Conservation (phyloP, 2,329 filamentous ascomycete genomes). For the Penicillium sp. region DNA sequence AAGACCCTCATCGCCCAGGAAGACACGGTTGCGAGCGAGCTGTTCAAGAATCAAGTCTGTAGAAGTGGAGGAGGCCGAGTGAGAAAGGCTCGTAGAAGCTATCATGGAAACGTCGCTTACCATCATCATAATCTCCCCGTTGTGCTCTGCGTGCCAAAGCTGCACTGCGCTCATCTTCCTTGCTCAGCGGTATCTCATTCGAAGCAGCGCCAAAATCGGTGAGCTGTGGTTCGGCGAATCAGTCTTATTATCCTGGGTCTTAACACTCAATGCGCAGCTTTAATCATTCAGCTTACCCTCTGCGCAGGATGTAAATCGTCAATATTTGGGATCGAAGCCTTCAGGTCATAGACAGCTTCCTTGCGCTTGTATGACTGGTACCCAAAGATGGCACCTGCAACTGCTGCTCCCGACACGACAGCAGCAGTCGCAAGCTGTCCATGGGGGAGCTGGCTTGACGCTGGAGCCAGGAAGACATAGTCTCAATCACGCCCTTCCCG, state of each 20-base stretch:
- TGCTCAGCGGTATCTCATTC: conserved; percentile 33
- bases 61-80: not conserved
- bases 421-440: conserved; percentile 45
- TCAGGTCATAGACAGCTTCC: conserved; percentile 57
- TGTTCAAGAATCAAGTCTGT: conserved; percentile 88
- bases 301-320: conserved; percentile 52
- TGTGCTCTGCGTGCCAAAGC: conserved; percentile 60
- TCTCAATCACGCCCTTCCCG: conserved; percentile 19
- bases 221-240: conserved; percentile 45
- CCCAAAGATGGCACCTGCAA: conserved; percentile 55
- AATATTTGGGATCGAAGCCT: conserved; percentile 60
- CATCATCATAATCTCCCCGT: conserved; percentile 64
- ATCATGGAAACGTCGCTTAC: conserved; percentile 30
- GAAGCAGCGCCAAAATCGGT: conserved; percentile 50
- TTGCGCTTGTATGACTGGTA: conserved; percentile 56
- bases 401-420: conserved; percentile 45
- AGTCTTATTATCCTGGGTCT: conserved; percentile 24
- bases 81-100: conserved; percentile 3
- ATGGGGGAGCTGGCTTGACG: conserved; percentile 42
- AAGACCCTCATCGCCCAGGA: conserved; percentile 79
- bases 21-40: conserved; percentile 86
- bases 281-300: conserved; percentile 39
- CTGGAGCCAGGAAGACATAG: conserved; percentile 48
- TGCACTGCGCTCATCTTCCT: conserved; percentile 59
- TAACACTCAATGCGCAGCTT: not conserved